phyloP scores from a whole-genome alignment of 2,329 filamentous ascomycete species.

The Penicillium occitanis region DNA sequence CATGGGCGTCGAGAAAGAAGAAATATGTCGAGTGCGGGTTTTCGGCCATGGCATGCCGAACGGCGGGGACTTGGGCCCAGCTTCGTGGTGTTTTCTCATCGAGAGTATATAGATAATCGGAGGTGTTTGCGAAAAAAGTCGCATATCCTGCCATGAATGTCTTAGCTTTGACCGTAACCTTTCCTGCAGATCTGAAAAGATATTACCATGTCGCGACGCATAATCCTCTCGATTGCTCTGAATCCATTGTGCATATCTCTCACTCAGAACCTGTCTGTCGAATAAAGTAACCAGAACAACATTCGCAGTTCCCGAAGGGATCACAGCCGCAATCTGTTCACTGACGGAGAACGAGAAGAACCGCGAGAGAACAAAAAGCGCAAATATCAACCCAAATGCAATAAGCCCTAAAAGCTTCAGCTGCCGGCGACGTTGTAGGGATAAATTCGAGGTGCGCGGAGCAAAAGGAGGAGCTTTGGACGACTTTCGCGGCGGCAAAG shows the following conservation, averaged over 20 bases:
- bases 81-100: conserved; percentile 42
- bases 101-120: conserved; percentile 62
- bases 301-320: conserved; percentile 42
- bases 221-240: conserved; percentile 82
- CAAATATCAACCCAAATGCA: conserved; percentile 37
- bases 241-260: conserved; percentile 69
- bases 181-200: neutral
- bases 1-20: conserved; percentile 82
- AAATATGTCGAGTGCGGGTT: conserved; percentile 76
- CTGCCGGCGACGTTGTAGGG: conserved; percentile 58
- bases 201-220: conserved; percentile 78
- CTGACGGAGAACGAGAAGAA: conserved; percentile 33
- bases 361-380: conserved; percentile 37
- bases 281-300: conserved; percentile 83
- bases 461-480: conserved; percentile 70
- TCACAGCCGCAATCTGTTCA: conserved; percentile 25
- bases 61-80: conserved; percentile 72
- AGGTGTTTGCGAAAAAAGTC: conserved; percentile 75
- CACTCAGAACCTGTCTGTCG: conserved; percentile 64
- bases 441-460: conserved; percentile 47
- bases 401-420: conserved; percentile 60
- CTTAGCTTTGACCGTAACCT: conserved; percentile 3
- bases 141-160: conserved; percentile 65
- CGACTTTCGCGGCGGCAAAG: conserved; percentile 80
- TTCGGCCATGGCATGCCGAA: conserved; percentile 82